Evolutionary conservation across 2,329 filamentous ascomycete species (phyloP), one percentile per base, ranked within the genome.

Genomic region (Chaetomiaceae sp.): DNA sequence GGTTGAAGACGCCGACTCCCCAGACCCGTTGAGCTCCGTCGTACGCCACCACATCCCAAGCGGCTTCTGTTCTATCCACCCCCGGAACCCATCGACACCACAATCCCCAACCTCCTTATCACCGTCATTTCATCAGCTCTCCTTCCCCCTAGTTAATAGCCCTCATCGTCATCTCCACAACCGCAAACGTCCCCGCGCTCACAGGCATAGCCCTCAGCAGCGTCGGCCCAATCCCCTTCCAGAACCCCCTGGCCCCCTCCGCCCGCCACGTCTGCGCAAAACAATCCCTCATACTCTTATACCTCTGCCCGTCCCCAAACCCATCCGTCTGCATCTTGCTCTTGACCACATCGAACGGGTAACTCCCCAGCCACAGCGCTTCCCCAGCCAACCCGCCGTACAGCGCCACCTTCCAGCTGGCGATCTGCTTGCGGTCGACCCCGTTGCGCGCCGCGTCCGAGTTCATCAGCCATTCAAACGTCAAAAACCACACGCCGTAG

Each of bases 321-420:
- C 89, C 91, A 73, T 99, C 94, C 54, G 87, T 96, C 81, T 99
- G 94, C 92, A 97, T 96, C 82, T 96, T 97, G 74, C 90, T 96
- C 87, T 99, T 99, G 73, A 99, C 74, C 25, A 99, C 92, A 72
- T 99, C 94, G 61, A 99, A 87, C 20, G 94, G 94, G 73, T 99
- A 99, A 67, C 90, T 95, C 33, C 81, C 80, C 51, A 99, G 76
- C 94, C 94, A 99, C 53, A 99, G 80, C 48, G 85, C 89, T 78
- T 99, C 94, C 63, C 94, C 94, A 0, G 94, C 94, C 37, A 99
- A 72, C 40, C 94, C 94, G 60, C 94, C 94, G 69, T 97, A 99
- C 12, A 89, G 74, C 12, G 94, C 94, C 46, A 99, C 83, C 74
- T 96, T 97, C 71, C 85, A 85, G 48, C 82, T 85, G 15, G 89